phyloP scores from a whole-genome alignment of 2,329 filamentous ascomycete species.

The Fusarium continuum region DNA sequence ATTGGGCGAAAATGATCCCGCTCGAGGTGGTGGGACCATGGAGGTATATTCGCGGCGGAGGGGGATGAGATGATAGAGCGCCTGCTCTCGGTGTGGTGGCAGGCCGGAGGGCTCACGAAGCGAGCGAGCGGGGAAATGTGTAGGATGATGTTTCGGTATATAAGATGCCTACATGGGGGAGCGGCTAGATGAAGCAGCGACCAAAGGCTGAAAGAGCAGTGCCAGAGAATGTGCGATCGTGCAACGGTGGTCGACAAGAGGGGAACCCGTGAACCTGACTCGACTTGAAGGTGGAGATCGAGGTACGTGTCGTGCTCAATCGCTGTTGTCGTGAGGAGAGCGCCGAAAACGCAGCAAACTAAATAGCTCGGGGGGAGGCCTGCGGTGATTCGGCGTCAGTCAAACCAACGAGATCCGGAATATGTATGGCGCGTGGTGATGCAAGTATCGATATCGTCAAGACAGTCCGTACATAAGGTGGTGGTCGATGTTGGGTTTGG shows the following conservation, averaged over 20 bases:
- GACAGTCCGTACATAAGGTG: constrained; percentile 37
- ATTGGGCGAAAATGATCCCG: constrained; percentile 72
- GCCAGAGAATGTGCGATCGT: constrained; percentile 37
- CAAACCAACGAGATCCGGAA: constrained; percentile 24
- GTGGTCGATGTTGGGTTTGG: constrained; percentile 43
- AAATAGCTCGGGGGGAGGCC: constrained; percentile 36
- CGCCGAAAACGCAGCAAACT: constrained; percentile 41
- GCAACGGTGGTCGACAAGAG: constrained; percentile 26
- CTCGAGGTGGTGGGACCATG: constrained; percentile 69
- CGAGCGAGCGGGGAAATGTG: constrained; percentile 42
- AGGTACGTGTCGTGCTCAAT: constrained; percentile 42
- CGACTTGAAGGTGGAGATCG: constrained; percentile 35
- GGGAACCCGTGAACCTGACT: constrained; percentile 37
- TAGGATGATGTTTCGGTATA: constrained; percentile 39
- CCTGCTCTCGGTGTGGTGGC: constrained; percentile 51
- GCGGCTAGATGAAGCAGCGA: constrained; percentile 23
- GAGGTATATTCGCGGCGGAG: constrained; percentile 52
- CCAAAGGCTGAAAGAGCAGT: constrained; percentile 20
- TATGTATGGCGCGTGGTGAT: constrained; percentile 36
- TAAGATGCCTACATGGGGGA: constrained; percentile 50
- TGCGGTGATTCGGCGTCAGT: constrained; percentile 36
- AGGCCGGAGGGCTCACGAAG: constrained; percentile 47
- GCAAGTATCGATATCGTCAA: constrained; percentile 44
- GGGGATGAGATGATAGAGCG: constrained; percentile 45
- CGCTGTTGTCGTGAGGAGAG: constrained; percentile 29